Evolutionary conservation across 352 stramenopile genomes (phyloP).

Genomic region (Aphanomyces astaci): DNA sequence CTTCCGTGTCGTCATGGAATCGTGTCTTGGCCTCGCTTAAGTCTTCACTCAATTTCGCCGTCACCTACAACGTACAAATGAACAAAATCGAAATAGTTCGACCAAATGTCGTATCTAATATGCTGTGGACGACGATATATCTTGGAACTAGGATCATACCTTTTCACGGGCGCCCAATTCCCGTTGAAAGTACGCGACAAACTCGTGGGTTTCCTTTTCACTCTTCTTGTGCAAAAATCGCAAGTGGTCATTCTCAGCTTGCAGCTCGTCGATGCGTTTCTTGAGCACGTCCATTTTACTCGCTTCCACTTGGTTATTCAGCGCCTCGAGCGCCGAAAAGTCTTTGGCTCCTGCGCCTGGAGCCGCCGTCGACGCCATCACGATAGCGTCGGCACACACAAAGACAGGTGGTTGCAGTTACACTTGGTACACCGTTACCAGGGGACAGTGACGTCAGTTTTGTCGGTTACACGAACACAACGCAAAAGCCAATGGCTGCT

Average conservation of each 20-base stretch:
- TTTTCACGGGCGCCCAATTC: constrained; percentile 83
- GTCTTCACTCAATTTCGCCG: constrained; percentile 76
- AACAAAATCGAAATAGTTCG: too few relatives aligned
- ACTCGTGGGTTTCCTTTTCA: constrained; percentile 91
- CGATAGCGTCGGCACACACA: too few relatives aligned
- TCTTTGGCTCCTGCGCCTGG: too few relatives aligned
- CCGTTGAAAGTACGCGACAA: constrained; percentile 91
- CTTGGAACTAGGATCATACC: constrained; percentile 35
- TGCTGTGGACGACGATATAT: too few relatives aligned
- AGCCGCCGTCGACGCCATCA: too few relatives aligned
- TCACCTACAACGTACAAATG: constrained; percentile 40
- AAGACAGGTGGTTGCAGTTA: too few relatives aligned
- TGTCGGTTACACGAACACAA: too few relatives aligned
- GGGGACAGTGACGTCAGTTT: too few relatives aligned
- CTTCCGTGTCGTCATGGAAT: constrained; percentile 46
- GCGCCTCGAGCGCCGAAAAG: constrained; percentile 31
- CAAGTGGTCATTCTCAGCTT: constrained; percentile 72
- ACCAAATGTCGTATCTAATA: too few relatives aligned
- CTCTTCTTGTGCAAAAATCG: constrained; percentile 72
- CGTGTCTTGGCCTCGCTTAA: constrained; percentile 50
- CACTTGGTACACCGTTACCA: too few relatives aligned
- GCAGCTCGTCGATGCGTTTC: constrained; percentile 47
- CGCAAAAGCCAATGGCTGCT: too few relatives aligned
- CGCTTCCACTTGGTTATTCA: constrained; percentile 59
- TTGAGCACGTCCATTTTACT: constrained; percentile 57